These are phyloP conservation scores for Melampsora americana DNA, from an alignment of 1,284 basidiomycete species.

Conservation along the genomic window DNA sequence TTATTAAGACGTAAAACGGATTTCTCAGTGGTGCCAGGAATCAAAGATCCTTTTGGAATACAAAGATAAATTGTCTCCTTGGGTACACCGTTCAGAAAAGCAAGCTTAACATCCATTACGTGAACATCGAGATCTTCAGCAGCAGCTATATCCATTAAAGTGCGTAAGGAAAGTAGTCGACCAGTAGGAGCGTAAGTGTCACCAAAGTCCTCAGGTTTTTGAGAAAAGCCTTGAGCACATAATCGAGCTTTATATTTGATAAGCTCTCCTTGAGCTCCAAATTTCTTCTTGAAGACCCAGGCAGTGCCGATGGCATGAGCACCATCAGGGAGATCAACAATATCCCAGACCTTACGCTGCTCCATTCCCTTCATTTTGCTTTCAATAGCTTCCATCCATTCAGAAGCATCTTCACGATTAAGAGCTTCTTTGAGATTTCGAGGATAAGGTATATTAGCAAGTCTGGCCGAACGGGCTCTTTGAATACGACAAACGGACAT, in stretches of 20 bases:
- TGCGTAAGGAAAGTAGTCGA: background rate
- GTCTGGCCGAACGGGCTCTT: background rate
- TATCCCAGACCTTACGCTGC: too few relatives aligned
- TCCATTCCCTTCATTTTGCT: too few relatives aligned
- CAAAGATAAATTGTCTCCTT: background rate
- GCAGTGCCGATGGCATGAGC: too few relatives aligned
- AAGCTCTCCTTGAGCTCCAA: too few relatives aligned
- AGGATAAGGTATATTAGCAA: background rate
- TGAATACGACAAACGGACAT: too few relatives aligned
- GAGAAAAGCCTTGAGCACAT: background rate
- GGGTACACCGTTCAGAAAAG: background rate
- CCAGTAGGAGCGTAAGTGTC: too few relatives aligned
- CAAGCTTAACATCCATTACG: background rate
- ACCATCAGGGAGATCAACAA: too few relatives aligned
- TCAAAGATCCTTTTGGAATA: background rate
- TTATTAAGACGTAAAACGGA: conserved; percentile 13
- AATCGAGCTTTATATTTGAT: too few relatives aligned
- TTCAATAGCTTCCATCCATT: too few relatives aligned
- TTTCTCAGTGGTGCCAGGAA: background rate
- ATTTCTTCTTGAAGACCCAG: too few relatives aligned
- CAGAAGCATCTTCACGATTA: too few relatives aligned
- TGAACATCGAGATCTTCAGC: background rate
- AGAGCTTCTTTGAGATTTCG: background rate
- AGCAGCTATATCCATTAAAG: background rate
- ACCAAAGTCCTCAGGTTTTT: background rate